phyloP scores from a whole-genome alignment of 768 basidiomycete genomes.

The Cyathus striatus region DNA sequence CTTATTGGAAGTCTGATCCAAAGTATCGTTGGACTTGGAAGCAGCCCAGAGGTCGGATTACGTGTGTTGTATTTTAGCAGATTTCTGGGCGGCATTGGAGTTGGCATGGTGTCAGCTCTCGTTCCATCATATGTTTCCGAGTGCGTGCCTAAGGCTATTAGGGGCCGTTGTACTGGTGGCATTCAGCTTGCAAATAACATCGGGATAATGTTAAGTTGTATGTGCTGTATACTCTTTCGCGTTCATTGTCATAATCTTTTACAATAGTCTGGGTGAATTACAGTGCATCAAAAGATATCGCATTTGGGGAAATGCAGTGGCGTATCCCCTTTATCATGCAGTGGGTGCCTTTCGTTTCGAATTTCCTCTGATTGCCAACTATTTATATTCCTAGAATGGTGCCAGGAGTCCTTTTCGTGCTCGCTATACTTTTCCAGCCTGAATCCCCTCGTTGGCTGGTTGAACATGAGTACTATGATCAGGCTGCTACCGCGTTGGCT shows the following conservation, averaged over 20 bases:
- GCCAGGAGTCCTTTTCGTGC: constrained; percentile 43
- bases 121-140: constrained; percentile 50
- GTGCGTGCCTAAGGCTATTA: constrained; percentile 39
- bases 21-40: constrained; percentile 38
- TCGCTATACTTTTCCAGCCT: constrained; percentile 42
- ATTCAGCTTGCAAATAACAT: constrained; percentile 33
- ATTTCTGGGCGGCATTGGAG: constrained; percentile 57
- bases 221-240: too few relatives aligned
- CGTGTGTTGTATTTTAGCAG: constrained; percentile 41
- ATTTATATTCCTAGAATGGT: constrained; percentile 23
- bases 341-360: constrained; percentile 9
- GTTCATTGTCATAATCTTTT: too few relatives aligned
- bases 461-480: constrained; percentile 35
- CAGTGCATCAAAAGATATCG: constrained; percentile 27
- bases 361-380: background rate
- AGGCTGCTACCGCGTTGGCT: constrained; percentile 34
- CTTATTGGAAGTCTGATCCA: constrained; percentile 45
- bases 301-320: constrained; percentile 40
- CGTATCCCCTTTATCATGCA: constrained; percentile 48
- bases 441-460: constrained; percentile 58
- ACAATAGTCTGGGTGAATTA: constrained; percentile 49
- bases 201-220: constrained; percentile 32
- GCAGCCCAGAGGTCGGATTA: constrained; percentile 24
- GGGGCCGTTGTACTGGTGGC: constrained; percentile 45
- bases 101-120: constrained; percentile 48